Evolutionary conservation across 1,284 basidiomycete genomes (phyloP).

Genomic region (Fomitiporia mediterranea): DNA sequence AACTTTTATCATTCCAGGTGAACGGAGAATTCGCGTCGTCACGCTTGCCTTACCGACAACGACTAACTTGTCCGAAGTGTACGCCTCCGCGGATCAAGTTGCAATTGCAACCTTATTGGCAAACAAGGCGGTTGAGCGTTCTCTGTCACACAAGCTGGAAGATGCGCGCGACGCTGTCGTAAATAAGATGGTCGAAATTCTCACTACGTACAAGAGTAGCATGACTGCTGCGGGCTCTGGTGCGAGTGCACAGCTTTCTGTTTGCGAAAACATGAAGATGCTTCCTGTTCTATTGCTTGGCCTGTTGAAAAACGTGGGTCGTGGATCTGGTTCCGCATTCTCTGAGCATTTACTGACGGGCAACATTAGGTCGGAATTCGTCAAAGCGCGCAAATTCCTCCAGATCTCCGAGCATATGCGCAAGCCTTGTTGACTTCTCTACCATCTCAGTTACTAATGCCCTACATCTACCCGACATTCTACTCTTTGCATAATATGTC

Average conservation of each 20-base stretch:
- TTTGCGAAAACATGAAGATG: slow-evolving; percentile 92
- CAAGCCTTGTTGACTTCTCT: slow-evolving; percentile 90
- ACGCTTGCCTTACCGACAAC: slow-evolving; percentile 93
- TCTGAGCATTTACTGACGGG: background rate
- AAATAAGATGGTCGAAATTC: slow-evolving; percentile 88
- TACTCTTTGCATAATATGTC: slow-evolving; percentile 98
- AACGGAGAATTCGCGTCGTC: slow-evolving; percentile 93
- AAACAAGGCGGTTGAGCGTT: slow-evolving; percentile 96
- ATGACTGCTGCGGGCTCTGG: slow-evolving; percentile 94
- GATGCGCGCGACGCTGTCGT: slow-evolving; percentile 90
- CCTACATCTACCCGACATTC: slow-evolving; percentile 93
- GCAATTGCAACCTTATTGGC: slow-evolving; percentile 88
- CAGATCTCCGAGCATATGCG: slow-evolving; percentile 93
- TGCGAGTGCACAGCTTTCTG: slow-evolving; percentile 89
- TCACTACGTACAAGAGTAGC: slow-evolving; percentile 91
- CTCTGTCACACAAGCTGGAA: slow-evolving; percentile 86
- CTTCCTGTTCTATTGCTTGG: slow-evolving; percentile 88
- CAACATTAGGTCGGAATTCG: slow-evolving; percentile 76
- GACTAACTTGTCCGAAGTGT: slow-evolving; percentile 88
- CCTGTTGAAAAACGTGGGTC: slow-evolving; percentile 83
- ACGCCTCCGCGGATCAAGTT: slow-evolving; percentile 92
- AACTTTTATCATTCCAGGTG: slow-evolving; percentile 44
- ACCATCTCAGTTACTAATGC: slow-evolving; percentile 86
- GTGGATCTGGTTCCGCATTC: background rate
- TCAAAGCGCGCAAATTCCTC: slow-evolving; percentile 93